Base-by-base conservation (phyloP, 2,329 filamentous ascomycete genomes). In the Monosporascus cannonballus region DNA sequence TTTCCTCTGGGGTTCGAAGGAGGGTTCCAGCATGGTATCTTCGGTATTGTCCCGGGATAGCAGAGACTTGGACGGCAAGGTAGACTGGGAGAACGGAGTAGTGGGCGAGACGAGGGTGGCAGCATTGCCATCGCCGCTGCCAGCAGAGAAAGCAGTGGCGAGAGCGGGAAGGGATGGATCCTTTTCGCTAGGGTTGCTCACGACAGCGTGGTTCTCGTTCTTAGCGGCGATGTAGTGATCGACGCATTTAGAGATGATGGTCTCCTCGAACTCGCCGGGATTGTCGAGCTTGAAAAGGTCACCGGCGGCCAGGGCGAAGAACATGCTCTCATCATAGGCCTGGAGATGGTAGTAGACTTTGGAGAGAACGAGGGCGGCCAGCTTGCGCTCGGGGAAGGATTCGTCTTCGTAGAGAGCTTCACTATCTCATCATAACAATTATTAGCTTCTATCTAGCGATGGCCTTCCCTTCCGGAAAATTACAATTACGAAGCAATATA, bases 311-410 rank as follows among this genome's bases (percentile, higher is more conserved):
- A 99, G 83, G 58, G 94, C 94, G 72, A 99, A 97, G 50, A 90
- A 89, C 93, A 99, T 97, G 73, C 93, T 96, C 76, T 99, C 94
- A 69, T 96, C 94, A 77, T 99, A 99, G 71, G 94, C 94, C 74
- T 96, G 91, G 50, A 99, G 85, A 69, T 99, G 94, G 69, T 97
- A 99, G 77, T 97, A 99, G 61, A 97, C 91, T 80, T 99, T 99
- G 63, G 94, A 89, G 44, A 96, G 88, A 51, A 99, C 91, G 48
- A 99, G 81, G 51, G 94, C 94, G 51, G 94, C 94, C 52, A 99
- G 86, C 70, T 94, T 89, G 66, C 93, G 90, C 71, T 99, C 89
- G 48, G 92, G 89, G 67, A 99, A 99, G 55, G 83, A 81, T 65
- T 96, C 90, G 75, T 99, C 93, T 80, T 99, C 94, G 73, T 96